Conservation (phyloP, 305 asterid species). For the Coffea humblotiana region DNA sequence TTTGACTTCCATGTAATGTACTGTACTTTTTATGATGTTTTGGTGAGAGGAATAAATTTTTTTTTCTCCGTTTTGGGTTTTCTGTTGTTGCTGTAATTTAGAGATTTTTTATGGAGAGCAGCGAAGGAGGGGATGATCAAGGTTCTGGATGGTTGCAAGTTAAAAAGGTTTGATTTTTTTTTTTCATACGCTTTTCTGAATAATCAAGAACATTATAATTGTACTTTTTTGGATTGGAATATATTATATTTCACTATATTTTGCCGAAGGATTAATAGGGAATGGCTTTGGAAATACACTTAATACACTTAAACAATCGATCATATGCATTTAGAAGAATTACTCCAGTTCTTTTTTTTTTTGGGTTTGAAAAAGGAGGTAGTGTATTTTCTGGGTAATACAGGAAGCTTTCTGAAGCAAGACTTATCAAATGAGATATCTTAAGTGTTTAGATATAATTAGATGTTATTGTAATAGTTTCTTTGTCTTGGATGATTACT, state of each 20-base stretch:
- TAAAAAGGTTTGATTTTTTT: constrained; percentile 67
- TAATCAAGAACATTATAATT: constrained; percentile 8
- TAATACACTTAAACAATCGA: not conserved
- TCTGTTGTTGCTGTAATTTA: constrained; percentile 17
- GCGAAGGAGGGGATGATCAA: constrained; percentile 74
- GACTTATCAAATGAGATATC: not conserved
- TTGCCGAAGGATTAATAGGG: not conserved
- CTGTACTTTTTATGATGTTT: not conserved
- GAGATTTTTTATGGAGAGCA: constrained; percentile 57
- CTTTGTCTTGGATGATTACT: not conserved
- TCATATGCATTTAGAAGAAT: constrained; percentile 1
- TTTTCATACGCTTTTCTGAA: constrained; percentile 20
- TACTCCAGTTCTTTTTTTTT: not conserved
- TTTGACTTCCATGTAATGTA: not conserved
- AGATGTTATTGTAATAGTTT: not conserved
- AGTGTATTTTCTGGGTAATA: too few species aligned
- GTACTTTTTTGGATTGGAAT: constrained; percentile 11
- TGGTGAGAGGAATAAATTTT: not conserved
- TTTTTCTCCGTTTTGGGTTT: not conserved
- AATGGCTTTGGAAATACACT: not conserved
- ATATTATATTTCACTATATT: constrained; percentile 5
- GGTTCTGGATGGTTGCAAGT: constrained; percentile 99
- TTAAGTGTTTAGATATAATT: not conserved
- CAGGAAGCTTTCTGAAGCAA: not conserved
- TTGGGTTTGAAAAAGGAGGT: not conserved